Base-by-base conservation (phyloP, 2,329 filamentous ascomycete genomes). In the Ophiostoma tasmaniense region DNA sequence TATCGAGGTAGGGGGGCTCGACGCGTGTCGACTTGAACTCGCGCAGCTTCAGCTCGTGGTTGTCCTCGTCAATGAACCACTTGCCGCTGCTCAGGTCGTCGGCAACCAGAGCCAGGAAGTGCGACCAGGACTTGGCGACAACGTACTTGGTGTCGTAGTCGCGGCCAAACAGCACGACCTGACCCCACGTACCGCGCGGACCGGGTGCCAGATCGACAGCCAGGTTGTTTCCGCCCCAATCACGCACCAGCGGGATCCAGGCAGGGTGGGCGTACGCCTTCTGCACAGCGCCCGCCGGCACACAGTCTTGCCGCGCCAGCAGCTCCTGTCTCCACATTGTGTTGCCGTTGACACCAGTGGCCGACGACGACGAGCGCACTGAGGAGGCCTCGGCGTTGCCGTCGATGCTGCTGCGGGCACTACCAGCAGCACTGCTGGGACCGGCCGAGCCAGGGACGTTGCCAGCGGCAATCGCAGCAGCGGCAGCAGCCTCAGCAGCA, bases 91-190 rank as follows among this genome's bases (percentile, higher is more conserved):
- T 88, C 75, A 99, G 82, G 76, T 99, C 95, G 76, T 99, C 95
- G 37, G 95, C 93, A 7, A 97, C 86, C 39, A 89, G 86, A 66
- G 93, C 93, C 25, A 99, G 80, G 76, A 99, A 93, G 11, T 90
- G 86, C 20, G 89, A 87, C 95, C 95, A 99, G 0, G 94, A 98
- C 71, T 91, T 88, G 37, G 95, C 91, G 69, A 99, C 86, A 7
- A 99, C 95, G 76, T 97, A 99, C 81, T 99, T 99, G 79, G 92
- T 97, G 77, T 99, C 95, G 79, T 97, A 99, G 80, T 99, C 95
- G 71, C 95, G 92, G 66, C 95, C 95, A 78, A 96, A 97, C 71
- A 99, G 85, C 75, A 99, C 97, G 73, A 99, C 88, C 78, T 99
- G 95, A 68, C 95, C 95, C 94, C 95, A 99, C 77, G 89, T 90